Base-by-base conservation (phyloP, 345 rosid genomes). In the Mercurialis annua region DNA sequence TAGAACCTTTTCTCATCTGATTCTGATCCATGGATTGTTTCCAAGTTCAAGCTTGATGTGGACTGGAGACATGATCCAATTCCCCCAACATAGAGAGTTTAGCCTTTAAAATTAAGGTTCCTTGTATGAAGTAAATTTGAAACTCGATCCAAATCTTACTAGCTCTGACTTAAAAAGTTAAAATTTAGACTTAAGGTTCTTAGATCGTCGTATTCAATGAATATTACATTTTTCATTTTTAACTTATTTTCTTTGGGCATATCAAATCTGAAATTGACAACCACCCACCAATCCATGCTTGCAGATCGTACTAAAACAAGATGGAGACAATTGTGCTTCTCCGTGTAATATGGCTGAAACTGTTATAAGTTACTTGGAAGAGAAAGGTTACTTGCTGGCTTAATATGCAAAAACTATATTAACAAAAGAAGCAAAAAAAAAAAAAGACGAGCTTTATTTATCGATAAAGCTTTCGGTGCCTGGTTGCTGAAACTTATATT, bases 291-390 rank as follows among this genome's bases (percentile, higher is more conserved):
- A 18, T 30, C 46, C 42, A 11, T 44, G 24, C 34, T 60, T 78
- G 84, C 94, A 87, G 98, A 80, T 92, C 63, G 84, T 74, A 49
- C 68, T 89, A 55, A 69, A 76, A 70, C 83, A 81, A 77, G 71
- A 69, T 23, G 66, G 51, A 71, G 54, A 56, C 33, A 27, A 66
- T 51, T 70, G 77, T 66, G 59, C 79, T 75, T 81, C 88, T 27
- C 92, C 87, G 0, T 49, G 69, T 65, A 85, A 85, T 52, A 81
- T 87, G 90, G 90, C 92, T 31, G 87, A 81, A 73, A 75, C 72
- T 49, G 90, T 92, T 66, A 79, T 85, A 29, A 73, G 84, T 20
- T 89, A 85, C 79, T 74, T 92, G 81, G 86, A 86, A 55, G 76
- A 78, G 58, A 82, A 87, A 68, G 92, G 94, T 11, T 87, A 77